phyloP scores from a whole-genome alignment of 208 protist species.

The Vickermania spadyakhi region DNA sequence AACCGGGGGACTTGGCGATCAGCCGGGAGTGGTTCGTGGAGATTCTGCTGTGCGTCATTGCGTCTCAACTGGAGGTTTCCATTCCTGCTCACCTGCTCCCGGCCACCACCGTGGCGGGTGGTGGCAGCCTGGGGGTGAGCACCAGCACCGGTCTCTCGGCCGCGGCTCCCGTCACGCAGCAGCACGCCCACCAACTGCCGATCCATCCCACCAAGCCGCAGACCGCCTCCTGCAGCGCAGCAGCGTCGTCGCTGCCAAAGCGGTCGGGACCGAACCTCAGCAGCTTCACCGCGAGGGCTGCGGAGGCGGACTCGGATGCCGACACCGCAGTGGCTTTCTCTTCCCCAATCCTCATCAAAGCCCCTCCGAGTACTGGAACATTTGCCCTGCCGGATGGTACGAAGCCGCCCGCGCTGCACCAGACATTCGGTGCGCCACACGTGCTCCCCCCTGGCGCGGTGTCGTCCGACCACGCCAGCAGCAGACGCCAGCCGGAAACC shows the following conservation, averaged over 20 bases:
- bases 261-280: not conserved
- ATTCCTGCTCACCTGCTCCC: not conserved
- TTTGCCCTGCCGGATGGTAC: no score
- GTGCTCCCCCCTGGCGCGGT: not conserved
- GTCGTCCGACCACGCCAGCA: not conserved
- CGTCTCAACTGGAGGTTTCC: constrained; percentile 6
- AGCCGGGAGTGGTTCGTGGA: constrained; percentile 59
- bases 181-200: not conserved
- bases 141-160: not conserved
- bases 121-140: not conserved
- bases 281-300: not conserved
- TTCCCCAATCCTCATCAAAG: not conserved
- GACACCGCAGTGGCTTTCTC: not conserved
- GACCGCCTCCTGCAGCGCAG: no score
- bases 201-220: not conserved
- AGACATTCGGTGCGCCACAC: not conserved
- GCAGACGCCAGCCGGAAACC: not conserved
- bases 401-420: not conserved
- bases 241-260: not conserved
- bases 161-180: not conserved
- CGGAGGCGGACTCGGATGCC: not conserved
- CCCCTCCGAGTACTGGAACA: no score
- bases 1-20: constrained; percentile 35
- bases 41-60: constrained; percentile 29
- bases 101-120: no score